Evolutionary conservation across 148 eudicot species (phyloP).

Genomic region (Pharnaceum exiguum): DNA sequence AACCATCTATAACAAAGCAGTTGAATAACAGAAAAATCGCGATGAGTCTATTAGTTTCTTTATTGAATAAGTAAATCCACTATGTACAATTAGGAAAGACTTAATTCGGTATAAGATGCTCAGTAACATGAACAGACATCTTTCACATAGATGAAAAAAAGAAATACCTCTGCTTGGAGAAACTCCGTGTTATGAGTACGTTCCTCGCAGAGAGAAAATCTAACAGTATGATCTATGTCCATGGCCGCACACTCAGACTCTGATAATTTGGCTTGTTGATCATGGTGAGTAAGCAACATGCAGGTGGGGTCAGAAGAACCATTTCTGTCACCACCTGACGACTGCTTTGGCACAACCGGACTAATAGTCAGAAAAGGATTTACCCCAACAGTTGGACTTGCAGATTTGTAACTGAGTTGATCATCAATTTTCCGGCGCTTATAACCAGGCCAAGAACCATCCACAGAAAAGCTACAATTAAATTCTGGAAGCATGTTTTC

Average conservation of each 20-base stretch:
- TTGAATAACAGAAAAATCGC: not conserved
- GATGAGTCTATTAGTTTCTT: no score
- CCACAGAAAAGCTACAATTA: constrained; percentile 18
- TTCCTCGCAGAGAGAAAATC: constrained; percentile 17
- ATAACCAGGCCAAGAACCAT: constrained; percentile 53
- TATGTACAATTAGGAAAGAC: no score
- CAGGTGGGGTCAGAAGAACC: not conserved
- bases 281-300: constrained; percentile 5
- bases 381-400: constrained; percentile 16
- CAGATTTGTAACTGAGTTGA: constrained; percentile 8
- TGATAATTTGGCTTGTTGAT: constrained; percentile 16
- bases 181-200: constrained; percentile 16
- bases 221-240: constrained; percentile 12
- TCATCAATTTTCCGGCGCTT: constrained; percentile 56
- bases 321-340: constrained; percentile 8
- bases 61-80: no score
- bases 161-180: constrained; percentile 45
- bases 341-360: not conserved
- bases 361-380: constrained; percentile 13
- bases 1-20: not conserved
- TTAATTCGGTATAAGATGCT: no score
- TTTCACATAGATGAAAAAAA: not conserved
- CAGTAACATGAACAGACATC: not conserved
- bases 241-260: constrained; percentile 15
- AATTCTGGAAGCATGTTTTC: constrained; percentile 12